phyloP scores from a whole-genome alignment of 2,329 filamentous ascomycete species.

The Penicillium sp. region DNA sequence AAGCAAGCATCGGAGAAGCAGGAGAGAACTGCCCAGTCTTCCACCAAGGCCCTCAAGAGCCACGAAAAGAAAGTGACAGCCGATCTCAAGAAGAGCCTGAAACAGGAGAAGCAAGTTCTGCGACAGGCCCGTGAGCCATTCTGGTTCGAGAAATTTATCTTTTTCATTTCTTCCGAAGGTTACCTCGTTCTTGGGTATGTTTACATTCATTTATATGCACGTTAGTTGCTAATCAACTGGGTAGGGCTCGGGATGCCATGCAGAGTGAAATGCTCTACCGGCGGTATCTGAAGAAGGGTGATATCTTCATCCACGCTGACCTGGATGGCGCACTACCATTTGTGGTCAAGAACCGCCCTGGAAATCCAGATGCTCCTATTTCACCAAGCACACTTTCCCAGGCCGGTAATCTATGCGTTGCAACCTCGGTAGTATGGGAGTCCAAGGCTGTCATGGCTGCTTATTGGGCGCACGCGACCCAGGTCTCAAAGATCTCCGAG shows the following conservation, averaged over 20 bases:
- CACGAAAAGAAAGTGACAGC: constrained; percentile 85
- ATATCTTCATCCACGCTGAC: constrained; percentile 90
- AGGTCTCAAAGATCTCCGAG: constrained; percentile 82
- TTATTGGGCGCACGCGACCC: constrained; percentile 90
- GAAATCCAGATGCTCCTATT: constrained; percentile 78
- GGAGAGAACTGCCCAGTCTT: constrained; percentile 80
- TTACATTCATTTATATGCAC: background rate
- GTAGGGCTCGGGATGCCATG: constrained; percentile 73
- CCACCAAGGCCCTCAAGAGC: constrained; percentile 79
- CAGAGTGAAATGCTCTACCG: constrained; percentile 94
- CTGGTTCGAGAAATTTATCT: constrained; percentile 98
- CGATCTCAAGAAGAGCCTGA: constrained; percentile 82
- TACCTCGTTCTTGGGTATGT: constrained; percentile 77
- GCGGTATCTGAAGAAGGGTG: constrained; percentile 80
- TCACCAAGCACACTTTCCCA: constrained; percentile 89
- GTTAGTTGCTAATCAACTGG: constrained; percentile 10
- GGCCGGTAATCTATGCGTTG: constrained; percentile 81
- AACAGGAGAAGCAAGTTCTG: constrained; percentile 86
- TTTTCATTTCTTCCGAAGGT: constrained; percentile 93
- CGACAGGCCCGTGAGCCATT: constrained; percentile 78
- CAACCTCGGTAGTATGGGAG: constrained; percentile 89
- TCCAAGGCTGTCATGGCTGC: constrained; percentile 94
- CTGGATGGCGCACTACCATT: constrained; percentile 80
- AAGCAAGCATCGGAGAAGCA: constrained; percentile 82
- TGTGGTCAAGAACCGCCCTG: constrained; percentile 83